Base-by-base conservation (phyloP, 177 flowering plant species). In the Tripterygium wilfordii region DNA sequence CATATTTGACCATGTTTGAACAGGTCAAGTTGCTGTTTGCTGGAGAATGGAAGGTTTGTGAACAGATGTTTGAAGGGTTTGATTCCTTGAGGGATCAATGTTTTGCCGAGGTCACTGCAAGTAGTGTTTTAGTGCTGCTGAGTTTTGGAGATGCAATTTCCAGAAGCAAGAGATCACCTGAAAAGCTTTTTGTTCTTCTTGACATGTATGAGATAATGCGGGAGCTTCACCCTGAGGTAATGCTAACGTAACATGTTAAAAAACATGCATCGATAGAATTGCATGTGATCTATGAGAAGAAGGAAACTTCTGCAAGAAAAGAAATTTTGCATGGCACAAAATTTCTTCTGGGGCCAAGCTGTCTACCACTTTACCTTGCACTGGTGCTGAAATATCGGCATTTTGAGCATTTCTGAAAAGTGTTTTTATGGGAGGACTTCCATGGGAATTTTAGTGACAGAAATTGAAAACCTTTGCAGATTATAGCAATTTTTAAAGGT, bases 171-270 rank as follows among this genome's bases (percentile, higher is more conserved):
- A 63, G 78, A 42, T 73, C 78, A 21, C 78, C 78, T 24, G 78
- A 73, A 42, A 73, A 73, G 54, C 56, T 73, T 19, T 73, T 73
- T 67, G 78, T 73, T 33, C 72, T 73, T 37, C 24, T 73, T 15
- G 78, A 73, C 62, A 73, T 73, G 78, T 73, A 73, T 52, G 78
- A 73, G 58, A 73, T 69, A 40, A 66, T 73, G 78, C 59, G 70
- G 31, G 78, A 73, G 57, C 60, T 73, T 51, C 78, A 69, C 36
- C 38, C 69, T 1, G 78, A 70, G 75, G 78, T 73, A 69, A 13
- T 33, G 17, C 32, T 33, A 42, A 21, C 47, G n/a, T 13, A 25
- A 13, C 13, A 40, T 3, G 12, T 20, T 20, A 3, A 40, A 6
- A 17, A 19, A 8, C 3, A 37, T n/a, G n/a, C n/a, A n/a, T n/a